phyloP scores from a whole-genome alignment of 2,329 filamentous ascomycete genomes.

The Claviceps paspali region DNA sequence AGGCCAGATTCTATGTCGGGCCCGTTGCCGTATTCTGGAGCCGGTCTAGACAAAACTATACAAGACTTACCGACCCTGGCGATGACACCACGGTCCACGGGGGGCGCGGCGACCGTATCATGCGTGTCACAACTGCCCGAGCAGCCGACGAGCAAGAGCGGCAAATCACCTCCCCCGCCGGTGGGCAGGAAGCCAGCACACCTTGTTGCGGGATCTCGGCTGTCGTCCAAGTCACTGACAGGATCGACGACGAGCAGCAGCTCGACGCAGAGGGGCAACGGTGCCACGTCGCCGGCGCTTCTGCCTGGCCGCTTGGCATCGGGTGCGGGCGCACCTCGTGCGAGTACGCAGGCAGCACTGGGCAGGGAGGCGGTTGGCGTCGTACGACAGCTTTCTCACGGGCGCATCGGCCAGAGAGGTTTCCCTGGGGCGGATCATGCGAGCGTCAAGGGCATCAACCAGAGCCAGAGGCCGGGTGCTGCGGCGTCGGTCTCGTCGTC shows the following conservation, averaged over 20 bases:
- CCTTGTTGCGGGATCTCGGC: constrained; percentile 21
- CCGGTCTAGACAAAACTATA: constrained; percentile 11
- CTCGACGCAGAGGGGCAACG: constrained; percentile 9
- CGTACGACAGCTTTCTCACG: neutral
- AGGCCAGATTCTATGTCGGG: constrained; percentile 1
- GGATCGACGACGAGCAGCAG: constrained; percentile 3
- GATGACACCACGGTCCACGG: constrained; percentile 14
- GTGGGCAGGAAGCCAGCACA: constrained; percentile 50
- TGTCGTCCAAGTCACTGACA: constrained; percentile 9
- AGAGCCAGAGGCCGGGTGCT: neutral
- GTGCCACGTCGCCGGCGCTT: constrained; percentile 7
- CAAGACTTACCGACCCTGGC: constrained; percentile 14
- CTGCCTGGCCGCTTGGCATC: constrained; percentile 6
- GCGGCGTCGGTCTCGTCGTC: constrained; percentile 6
- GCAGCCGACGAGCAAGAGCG: constrained; percentile 14
- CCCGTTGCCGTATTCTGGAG: constrained; percentile 3
- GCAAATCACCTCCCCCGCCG: constrained; percentile 35
- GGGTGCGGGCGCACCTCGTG: too few species aligned
- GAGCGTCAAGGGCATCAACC: too few species aligned
- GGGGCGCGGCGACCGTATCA: constrained; percentile 18
- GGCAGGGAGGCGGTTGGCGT: constrained; percentile 2
- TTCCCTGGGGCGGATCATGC: constrained; percentile 9
- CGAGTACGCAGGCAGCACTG: too few species aligned
- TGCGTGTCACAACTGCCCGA: constrained; percentile 18
- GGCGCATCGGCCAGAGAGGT: too few species aligned